Base-by-base conservation (phyloP, 179 eudicot species). In the Amaranthus tricolor region DNA sequence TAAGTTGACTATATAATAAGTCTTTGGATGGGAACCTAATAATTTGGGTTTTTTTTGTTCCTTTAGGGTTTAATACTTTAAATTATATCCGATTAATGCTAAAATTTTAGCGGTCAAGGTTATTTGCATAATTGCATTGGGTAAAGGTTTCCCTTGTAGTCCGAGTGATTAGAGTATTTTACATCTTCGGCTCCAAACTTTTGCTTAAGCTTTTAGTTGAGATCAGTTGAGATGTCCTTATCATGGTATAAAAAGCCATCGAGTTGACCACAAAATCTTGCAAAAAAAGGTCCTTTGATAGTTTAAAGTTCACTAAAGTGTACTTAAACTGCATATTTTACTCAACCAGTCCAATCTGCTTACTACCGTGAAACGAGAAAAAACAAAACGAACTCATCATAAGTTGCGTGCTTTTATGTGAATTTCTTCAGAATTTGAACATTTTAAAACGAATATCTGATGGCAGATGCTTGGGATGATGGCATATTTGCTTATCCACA, bases 391-490 rank as follows among this genome's bases (percentile, higher is more conserved):
- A 57, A 60, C 19, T 47, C 45, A 15, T 62, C 61, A 48, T 8
- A 44, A n/a, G 2, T 12, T 48, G 21, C 9, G 17, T 50, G 19
- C 5, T 65, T 51, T 48, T 57, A n/a, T 48, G 9, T 72, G 59
- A 15, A 31, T 7, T 58, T 47, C 17, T 44, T 31, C 60, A 15
- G 49, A 5, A 19, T 60, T 24, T 44, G 73, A 62, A 74, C 59
- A 57, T 9, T 57, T 58, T 13, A 21, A 20, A 50, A 62, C 53
- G 72, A 17, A 58, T 16, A 67, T 74, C 12, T 67, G 7, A 55
- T 71, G 62, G 63, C 88, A 94, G 98, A 93, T 76, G 76, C 87
- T 24, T 63, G 83, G 80, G 97, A 95, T 62, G 99, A 95, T 81
- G 91, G 92, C 66, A 84, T 88, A 66, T 76, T 85, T 54, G 82